Evolutionary conservation across 2,329 filamentous ascomycete species (phyloP), one percentile per base, ranked within the genome.

Genomic region (Furcasterigmium furcatum): DNA sequence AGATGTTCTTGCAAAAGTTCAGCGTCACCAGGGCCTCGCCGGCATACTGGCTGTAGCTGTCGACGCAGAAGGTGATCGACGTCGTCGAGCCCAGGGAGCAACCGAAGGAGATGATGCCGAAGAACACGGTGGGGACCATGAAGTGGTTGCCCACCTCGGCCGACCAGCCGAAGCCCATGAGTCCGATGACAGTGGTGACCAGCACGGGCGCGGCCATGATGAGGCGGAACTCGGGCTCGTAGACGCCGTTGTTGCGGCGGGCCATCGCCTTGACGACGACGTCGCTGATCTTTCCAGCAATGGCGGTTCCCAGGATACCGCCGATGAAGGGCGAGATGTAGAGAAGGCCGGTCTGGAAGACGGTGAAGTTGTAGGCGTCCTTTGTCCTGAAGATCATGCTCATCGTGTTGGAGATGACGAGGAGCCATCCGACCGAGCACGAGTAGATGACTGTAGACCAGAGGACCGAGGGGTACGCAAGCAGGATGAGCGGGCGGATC

Each of bases 151-250:
- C 74, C 46, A 84, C 76, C 51, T 89, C 66, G 0, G 87, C 89
- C 9, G 87, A 91, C 94, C 92, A 97, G 14, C 92, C 92, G 58
- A 94, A 97, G 2, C 91, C 92, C 84, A 96, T 95, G 13, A 97
- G 77, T 0, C 94, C 94, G 25, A 92, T 82, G 1, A 84, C 82
- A 0, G 91, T 96, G 4, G 83, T 82, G 44, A 96, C 58, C 1
- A 85, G 73, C 25, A 96, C 84, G 0, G 91, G 92, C 3, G 85
- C 67, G 0, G 83, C 88, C 92, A 97, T 96, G 35, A 95, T 78
- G 0, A 96, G 78, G 6, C 91, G 82, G 59, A 95, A 97, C 64
- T 97, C 92, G 1, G 92, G 92, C 64, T 97, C 92, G 63, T 43
- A 43, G 4, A 97, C 73, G 3, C 92, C 92, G n/a, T 88, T 90